Conservation (phyloP, 2,329 filamentous ascomycete species). For the Paradendryphiella salina region DNA sequence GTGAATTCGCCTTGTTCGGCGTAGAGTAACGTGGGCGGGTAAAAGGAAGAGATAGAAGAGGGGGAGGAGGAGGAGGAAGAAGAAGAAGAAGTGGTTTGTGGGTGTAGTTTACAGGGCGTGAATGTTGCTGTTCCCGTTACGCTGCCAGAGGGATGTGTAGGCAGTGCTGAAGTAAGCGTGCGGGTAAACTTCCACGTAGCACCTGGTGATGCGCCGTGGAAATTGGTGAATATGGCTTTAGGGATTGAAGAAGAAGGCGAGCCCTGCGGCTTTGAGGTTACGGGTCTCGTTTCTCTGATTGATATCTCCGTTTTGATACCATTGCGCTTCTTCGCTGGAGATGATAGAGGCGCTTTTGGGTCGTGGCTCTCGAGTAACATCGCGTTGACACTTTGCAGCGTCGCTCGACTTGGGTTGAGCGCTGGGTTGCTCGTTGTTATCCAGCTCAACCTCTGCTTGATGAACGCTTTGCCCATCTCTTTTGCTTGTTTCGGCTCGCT, state of each 20-base stretch:
- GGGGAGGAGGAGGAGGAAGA: too few species aligned
- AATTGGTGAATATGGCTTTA: constrained; percentile 19
- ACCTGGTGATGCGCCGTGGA: constrained; percentile 4
- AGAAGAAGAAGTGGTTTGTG: background rate
- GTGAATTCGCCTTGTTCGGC: constrained; percentile 67
- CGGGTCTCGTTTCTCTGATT: background rate
- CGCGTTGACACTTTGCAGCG: constrained; percentile 88
- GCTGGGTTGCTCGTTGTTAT: constrained; percentile 78
- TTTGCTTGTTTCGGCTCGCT: background rate
- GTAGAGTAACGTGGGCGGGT: constrained; percentile 65
- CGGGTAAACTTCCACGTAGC: constrained; percentile 65
- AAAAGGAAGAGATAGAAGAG: background rate
- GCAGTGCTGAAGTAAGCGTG: constrained; percentile 57
- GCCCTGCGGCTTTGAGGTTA: background rate
- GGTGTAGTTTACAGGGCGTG: constrained; percentile 53
- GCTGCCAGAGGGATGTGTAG: constrained; percentile 66
- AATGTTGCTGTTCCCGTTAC: constrained; percentile 69
- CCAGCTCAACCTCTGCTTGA: constrained; percentile 77
- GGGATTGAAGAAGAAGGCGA: background rate
- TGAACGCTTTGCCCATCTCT: constrained; percentile 70
- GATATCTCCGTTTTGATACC: background rate
- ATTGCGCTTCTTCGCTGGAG: background rate
- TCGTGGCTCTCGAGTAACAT: constrained; percentile 66
- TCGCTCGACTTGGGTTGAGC: constrained; percentile 81
- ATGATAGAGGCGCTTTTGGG: background rate